Evolutionary conservation across 1,284 basidiomycete species (phyloP), one percentile per base, ranked within the genome.

Genomic region (Ustilago tritici): DNA sequence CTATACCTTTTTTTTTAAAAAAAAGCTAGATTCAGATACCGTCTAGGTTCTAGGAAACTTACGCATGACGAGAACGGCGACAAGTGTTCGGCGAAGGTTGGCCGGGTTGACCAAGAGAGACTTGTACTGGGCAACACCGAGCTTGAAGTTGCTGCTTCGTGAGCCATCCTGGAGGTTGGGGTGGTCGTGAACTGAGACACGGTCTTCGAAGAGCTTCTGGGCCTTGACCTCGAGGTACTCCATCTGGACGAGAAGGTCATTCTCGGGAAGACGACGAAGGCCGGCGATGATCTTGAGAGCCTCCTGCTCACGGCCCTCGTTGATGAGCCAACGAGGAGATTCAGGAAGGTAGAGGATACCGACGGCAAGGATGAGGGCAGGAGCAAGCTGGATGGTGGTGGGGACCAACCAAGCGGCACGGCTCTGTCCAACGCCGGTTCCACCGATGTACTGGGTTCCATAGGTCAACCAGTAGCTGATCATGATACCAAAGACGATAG

Each of bases 391-490:
- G 40, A 67, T 49, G 65, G 65, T 23, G 41, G 19, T 46, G 59
- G 53, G 47, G 61, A 67, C 65, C 65, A 6, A 67, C 36, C n/a
- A 52, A 61, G 10, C 12, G 12, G 15, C 38, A 61, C 91, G 1
- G 91, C 90, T 11, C 90, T 88, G 6, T 87, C 82, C 34, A 91
- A 90, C 92, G 61, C 34, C 75, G 0, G 86, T 86, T 15, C 87
- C 86, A 19, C 86, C 86, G 56, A 88, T 85, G 40, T 89, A 86
- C 28, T 92, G 90, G 0, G 92, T 93, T 9, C 54, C 59, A 31
- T 56, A 61, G 47, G 92, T 92, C 8, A 90, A 89, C 93, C 93
- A 94, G 81, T 93, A 94, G 2, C 91, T 91, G 28, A 90, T 77
- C 70, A 82, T 79, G 41, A 75, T 63, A 41, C 63, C 80, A 61